Evolutionary conservation across 108 stramenopile species (phyloP), one percentile per base, ranked within the genome.

Genomic region (Skeletonema tropicum): DNA sequence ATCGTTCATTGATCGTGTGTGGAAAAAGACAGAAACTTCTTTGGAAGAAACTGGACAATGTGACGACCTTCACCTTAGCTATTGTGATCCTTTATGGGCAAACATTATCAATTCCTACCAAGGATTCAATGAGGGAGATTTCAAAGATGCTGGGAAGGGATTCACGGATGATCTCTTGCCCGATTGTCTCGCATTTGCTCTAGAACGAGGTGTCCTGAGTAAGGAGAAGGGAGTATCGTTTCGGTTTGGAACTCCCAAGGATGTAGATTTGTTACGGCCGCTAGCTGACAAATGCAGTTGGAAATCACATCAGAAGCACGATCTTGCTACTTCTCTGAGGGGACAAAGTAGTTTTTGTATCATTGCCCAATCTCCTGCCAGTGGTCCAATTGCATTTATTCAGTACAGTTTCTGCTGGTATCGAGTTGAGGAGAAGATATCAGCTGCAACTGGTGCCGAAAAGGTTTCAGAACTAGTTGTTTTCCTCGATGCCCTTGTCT

Each of bases 391-490:
- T 57, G 75, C 65, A 9, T 85, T 69, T 38, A 60, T 85, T 3
- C 77, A 74, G 55, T 85, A 85, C 57, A 68, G 69, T 59, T 85
- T 85, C 60, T 78, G 73, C 60, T 85, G 85, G 85, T 85, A 83
- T 73, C 63, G 69, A 61, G 63, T 83, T 10, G 71, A 73, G 38
- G 70, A 74, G 36, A 80, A 75, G 60, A 72, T 66, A 29, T 23
- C 33, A 45, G 81, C 67, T 8, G 60, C 19, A 39, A 64, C 71
- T 25, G 42, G 39, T 31, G 38, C 64, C 31, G 73, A 73, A 25
- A 82, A 75, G 48, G 63, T 84, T 39, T 80, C 87, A 0, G 89
- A 90, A 75, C 76, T 90, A 5, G 80, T 90, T 11, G 75, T 90
- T 74, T 66, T 85, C 30, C 74, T 90, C 29, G 68, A 88, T 52